Percentiles rank a stretch among this genome's conserved stretches.
phyloP scores from a whole-genome alignment of 306 rosid species.

The Citrullus colocynthis region DNA sequence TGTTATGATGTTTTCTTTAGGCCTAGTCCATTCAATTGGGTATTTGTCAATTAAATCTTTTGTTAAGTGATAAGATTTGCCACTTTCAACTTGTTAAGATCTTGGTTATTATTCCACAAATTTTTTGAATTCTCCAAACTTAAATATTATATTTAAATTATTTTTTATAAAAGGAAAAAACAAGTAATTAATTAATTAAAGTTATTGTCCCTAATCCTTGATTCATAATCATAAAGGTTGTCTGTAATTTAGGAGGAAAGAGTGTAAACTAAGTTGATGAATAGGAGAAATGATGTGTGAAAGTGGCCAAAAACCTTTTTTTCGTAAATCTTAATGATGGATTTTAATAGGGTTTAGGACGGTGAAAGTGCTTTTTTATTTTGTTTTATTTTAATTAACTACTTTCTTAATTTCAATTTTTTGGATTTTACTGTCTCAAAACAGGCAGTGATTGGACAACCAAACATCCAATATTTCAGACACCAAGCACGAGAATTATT shows the following conservation, averaged over 20 bases:
- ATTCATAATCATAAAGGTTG: constrained; percentile 1
- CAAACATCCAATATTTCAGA: neutral
- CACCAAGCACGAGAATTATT: neutral
- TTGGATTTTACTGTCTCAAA: constrained; percentile 1
- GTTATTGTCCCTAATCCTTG: neutral
- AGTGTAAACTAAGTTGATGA: neutral
- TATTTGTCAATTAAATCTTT: constrained; percentile 24
- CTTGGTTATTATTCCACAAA: constrained; percentile 7
- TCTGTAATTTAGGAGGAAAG: constrained; percentile 7
- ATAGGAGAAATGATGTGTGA: neutral
- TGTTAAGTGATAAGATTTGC: constrained; percentile 33
- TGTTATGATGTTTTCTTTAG: neutral
- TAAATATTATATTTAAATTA: neutral
- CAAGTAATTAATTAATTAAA: neutral
- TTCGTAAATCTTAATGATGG: neutral
- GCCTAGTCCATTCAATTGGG: constrained; percentile 5
- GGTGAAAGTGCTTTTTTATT: neutral
- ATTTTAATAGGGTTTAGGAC: neutral
- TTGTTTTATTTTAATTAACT: neutral
- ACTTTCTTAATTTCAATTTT: neutral
- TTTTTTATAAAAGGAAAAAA: neutral
- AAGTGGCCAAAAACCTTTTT: neutral
- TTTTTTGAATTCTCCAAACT: constrained; percentile 8
- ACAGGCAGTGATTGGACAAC: neutral
- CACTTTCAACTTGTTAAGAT: constrained; percentile 22